Percentiles rank a stretch among this genome's conserved stretches.
phyloP scores from a whole-genome alignment of 139 green algal genomes.

The Tetradesmus obliquus region DNA sequence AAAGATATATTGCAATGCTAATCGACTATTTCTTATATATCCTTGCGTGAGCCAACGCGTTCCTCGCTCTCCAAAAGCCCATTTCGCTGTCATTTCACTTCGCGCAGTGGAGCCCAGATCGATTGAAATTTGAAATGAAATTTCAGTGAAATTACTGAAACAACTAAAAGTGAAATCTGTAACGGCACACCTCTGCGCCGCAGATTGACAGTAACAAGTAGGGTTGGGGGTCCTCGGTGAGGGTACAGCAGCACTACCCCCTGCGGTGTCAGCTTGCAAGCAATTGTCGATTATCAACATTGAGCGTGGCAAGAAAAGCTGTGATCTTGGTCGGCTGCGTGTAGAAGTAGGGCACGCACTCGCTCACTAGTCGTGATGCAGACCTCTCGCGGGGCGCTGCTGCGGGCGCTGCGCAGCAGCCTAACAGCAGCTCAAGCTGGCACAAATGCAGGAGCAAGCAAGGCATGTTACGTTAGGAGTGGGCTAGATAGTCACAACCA shows the following conservation, averaged over 20 bases:
- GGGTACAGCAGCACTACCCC: not conserved
- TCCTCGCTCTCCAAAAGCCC: too few species aligned
- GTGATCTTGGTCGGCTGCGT: not conserved
- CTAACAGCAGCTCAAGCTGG: not conserved
- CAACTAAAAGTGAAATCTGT: too few species aligned
- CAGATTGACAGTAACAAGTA: not conserved
- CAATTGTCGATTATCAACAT: not conserved
- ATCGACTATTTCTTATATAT: too few species aligned
- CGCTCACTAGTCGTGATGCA: not conserved
- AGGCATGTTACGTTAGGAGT: not conserved
- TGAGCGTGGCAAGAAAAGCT: not conserved
- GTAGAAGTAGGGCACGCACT: not conserved
- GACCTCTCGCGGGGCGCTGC: conserved; percentile 2
- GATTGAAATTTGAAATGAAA: too few species aligned
- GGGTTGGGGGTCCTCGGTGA: not conserved
- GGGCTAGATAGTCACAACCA: not conserved
- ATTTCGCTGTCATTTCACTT: too few species aligned
- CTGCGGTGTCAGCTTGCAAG: not conserved
- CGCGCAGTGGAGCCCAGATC: too few species aligned
- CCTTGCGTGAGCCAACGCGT: too few species aligned
- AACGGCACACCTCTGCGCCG: too few species aligned
- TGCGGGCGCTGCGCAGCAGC: conserved; percentile 24
- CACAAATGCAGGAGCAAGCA: conserved; percentile 2
- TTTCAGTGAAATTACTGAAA: too few species aligned
- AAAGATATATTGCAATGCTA: too few species aligned